A percentile compares a stretch with the other conserved stretches of the same genome.
Evolutionary conservation across 768 basidiomycete genomes (phyloP).

Genomic region (Suillus subaureus): DNA sequence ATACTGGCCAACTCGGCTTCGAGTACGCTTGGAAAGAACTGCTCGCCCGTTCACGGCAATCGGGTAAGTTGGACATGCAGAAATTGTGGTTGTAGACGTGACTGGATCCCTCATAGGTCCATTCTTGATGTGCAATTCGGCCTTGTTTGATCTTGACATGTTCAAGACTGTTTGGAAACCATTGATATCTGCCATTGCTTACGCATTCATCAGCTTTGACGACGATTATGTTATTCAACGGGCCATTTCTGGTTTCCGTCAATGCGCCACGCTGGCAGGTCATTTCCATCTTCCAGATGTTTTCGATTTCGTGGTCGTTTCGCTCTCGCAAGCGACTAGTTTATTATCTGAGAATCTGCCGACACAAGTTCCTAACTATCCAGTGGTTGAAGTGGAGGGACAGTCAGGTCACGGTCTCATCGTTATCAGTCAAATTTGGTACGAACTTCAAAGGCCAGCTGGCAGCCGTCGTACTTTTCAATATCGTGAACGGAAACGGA

Average conservation of each 20-base stretch:
- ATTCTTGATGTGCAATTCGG: conserved; percentile 73
- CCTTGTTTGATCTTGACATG: conserved; percentile 87
- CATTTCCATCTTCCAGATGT: conserved; percentile 91
- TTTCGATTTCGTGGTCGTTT: conserved; percentile 94
- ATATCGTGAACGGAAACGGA: conserved; percentile 95
- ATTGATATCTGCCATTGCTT: conserved; percentile 90
- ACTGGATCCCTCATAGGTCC: conserved; percentile 39
- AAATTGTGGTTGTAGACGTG: conserved; percentile 38
- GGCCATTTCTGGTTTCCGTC: conserved; percentile 93
- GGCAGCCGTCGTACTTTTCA: conserved; percentile 96
- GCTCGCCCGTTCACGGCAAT: conserved; percentile 74
- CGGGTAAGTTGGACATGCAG: conserved; percentile 51
- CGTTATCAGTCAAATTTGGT: conserved; percentile 90
- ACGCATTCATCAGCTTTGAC: conserved; percentile 94
- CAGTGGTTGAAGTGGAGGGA: conserved; percentile 86
- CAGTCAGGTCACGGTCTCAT: conserved; percentile 89
- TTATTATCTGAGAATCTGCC: conserved; percentile 76
- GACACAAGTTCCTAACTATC: conserved; percentile 77
- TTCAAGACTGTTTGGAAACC: conserved; percentile 94
- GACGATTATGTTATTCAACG: conserved; percentile 97
- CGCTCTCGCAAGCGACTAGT: conserved; percentile 89
- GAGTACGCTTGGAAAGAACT: conserved; percentile 99
- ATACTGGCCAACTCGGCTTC: conserved; percentile 94
- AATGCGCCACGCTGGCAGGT: conserved; percentile 92
- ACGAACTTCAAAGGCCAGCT: conserved; percentile 94